A percentile compares a stretch with the other conserved stretches of the same genome.
These are phyloP conservation scores for Gnomoniopsis smithogilvyi DNA, from an alignment of 2,329 filamentous ascomycete species.

Conservation along the genomic window DNA sequence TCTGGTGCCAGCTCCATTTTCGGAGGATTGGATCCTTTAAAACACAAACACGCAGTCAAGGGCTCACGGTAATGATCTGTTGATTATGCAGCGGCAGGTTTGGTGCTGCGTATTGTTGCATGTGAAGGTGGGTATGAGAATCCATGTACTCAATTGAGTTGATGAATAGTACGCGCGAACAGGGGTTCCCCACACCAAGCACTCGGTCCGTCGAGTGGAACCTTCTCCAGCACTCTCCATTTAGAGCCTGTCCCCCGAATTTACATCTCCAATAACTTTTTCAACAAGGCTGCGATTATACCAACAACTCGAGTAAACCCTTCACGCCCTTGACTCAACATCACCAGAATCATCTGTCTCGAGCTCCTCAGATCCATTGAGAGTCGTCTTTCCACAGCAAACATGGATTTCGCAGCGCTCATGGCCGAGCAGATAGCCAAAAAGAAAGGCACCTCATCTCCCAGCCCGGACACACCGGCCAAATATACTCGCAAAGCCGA, in stretches of 20 bases:
- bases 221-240: not conserved
- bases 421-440: slow-evolving; percentile 94
- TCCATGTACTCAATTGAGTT: not conserved
- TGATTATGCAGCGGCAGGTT: not conserved
- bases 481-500: slow-evolving; percentile 88
- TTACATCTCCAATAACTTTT: too few species aligned
- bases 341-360: not conserved
- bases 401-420: slow-evolving; percentile 92
- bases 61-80: not conserved
- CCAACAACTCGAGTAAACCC: not conserved
- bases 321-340: not conserved
- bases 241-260: not conserved
- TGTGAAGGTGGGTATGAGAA: not conserved
- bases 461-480: slow-evolving; percentile 25
- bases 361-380: not conserved
- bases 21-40: not conserved
- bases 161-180: not conserved
- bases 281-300: too few species aligned
- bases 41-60: not conserved
- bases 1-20: slow-evolving; percentile 18
- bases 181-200: not conserved
- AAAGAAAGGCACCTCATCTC: slow-evolving; percentile 52
- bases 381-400: slow-evolving; percentile 21
- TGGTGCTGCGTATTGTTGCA: not conserved
- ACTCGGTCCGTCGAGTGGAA: not conserved